A percentile compares a stretch with the other conserved stretches of the same genome.
Conservation (phyloP, 129 eudicot species). For the Solidago caesia region DNA sequence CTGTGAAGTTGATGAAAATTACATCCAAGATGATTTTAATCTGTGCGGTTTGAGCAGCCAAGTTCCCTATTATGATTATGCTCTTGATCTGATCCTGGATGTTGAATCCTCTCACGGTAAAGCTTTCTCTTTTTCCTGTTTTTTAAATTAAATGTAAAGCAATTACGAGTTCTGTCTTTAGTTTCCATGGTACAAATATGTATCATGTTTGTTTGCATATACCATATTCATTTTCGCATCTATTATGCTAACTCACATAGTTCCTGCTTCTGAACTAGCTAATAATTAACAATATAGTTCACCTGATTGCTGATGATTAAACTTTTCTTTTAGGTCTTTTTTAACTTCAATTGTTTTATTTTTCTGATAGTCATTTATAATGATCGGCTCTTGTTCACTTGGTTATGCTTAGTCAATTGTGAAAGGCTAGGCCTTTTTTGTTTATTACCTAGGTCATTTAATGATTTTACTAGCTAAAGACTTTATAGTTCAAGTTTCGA, state of each 20-base stretch:
- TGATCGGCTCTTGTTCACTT: background rate
- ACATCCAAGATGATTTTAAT: constrained; percentile 92
- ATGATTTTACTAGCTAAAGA: background rate
- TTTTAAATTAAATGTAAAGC: background rate
- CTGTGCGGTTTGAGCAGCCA: constrained; percentile 88
- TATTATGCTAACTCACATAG: background rate
- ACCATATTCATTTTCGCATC: background rate
- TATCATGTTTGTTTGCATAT: background rate
- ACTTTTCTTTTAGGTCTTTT: background rate
- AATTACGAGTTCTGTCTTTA: background rate
- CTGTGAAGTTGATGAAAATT: constrained; percentile 89
- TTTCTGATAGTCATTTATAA: background rate
- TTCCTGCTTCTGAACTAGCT: background rate
- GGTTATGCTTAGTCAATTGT: background rate
- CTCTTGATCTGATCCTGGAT: constrained; percentile 82
- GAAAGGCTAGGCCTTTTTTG: background rate
- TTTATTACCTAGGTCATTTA: background rate
- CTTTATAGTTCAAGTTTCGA: background rate
- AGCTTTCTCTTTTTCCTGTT: constrained; percentile 8
- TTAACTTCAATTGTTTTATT: background rate
- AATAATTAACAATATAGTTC: background rate
- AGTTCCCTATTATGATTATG: constrained; percentile 86
- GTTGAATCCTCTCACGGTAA: constrained; percentile 86
- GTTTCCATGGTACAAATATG: background rate
- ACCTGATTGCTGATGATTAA: background rate